Conservation (phyloP, 2,329 filamentous ascomycete genomes). For the Pseudophaeomoniella oleicola region DNA sequence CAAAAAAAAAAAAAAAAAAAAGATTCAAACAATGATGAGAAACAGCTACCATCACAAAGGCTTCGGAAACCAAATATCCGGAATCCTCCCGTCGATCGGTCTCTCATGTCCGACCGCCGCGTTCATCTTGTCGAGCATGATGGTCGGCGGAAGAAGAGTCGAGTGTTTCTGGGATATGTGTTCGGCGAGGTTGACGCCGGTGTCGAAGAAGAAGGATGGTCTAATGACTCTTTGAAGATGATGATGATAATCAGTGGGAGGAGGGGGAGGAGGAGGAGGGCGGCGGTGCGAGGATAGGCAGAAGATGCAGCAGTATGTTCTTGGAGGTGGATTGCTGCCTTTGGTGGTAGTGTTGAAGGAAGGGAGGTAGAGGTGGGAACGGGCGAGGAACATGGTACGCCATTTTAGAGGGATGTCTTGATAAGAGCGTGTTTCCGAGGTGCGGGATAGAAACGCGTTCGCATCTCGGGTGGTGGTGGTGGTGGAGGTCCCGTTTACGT, state of each 20-base stretch:
- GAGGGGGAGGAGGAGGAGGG: no score
- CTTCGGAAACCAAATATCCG: not conserved
- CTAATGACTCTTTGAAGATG: no score
- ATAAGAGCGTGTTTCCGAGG: slow-evolving; percentile 10
- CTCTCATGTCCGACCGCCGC: not conserved
- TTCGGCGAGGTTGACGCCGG: not conserved
- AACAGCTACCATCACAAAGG: not conserved
- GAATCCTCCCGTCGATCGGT: not conserved
- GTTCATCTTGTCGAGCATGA: not conserved
- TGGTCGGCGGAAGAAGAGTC: not conserved
- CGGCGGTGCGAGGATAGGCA: no score
- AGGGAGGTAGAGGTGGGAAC: slow-evolving; percentile 10
- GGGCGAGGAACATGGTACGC: slow-evolving; percentile 9
- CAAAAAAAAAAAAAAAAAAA: not conserved
- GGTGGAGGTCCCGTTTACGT: slow-evolving; percentile 8
- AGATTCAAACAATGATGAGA: not conserved
- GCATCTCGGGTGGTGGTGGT: no score
- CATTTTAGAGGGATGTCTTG: slow-evolving; percentile 7
- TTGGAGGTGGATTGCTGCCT: no score
- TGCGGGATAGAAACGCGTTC: slow-evolving; percentile 10
- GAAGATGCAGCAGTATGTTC: not conserved
- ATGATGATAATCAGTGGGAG: no score
- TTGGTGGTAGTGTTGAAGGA: not conserved
- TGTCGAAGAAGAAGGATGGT: no score
- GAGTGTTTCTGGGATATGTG: not conserved